phyloP scores from a whole-genome alignment of 2,329 filamentous ascomycete species.

The Paecilomyces sp. region DNA sequence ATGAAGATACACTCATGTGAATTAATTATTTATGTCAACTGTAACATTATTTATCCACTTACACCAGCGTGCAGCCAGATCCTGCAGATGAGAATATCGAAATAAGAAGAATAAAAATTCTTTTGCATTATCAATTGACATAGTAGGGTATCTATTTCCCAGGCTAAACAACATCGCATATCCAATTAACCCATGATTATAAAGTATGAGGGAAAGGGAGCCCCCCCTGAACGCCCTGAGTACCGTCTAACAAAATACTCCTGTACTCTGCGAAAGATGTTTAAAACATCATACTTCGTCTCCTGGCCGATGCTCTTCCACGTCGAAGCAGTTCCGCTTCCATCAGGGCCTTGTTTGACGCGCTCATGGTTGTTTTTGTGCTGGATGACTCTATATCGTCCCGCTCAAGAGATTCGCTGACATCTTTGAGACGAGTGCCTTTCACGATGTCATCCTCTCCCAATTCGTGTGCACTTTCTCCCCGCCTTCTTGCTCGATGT shows the following conservation, averaged over 20 bases:
- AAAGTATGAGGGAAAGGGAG: not conserved
- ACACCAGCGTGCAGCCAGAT: not conserved
- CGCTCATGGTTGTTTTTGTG: not conserved
- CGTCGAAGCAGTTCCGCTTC: conserved; percentile 13
- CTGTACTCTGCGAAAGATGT: not conserved
- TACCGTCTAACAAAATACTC: not conserved
- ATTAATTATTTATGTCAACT: not conserved
- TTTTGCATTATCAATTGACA: not conserved
- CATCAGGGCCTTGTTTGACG: conserved; percentile 2
- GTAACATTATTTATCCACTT: not conserved
- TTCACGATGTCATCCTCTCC: not conserved
- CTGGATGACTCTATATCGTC: not conserved
- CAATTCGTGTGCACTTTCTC: not conserved
- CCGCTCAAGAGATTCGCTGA: not conserved
- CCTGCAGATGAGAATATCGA: not conserved
- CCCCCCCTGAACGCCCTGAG: conserved; percentile 1
- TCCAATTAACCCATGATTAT: not conserved
- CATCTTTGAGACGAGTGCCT: not conserved
- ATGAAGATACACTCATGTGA: not conserved
- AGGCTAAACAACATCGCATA: conserved; percentile 7
- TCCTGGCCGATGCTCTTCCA: conserved; percentile 24
- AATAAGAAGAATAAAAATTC: not conserved
- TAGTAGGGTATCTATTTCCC: conserved; percentile 17
- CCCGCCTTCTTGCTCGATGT: not conserved
- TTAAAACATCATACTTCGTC: conserved; percentile 36